Percentiles rank a stretch among this genome's conserved stretches.
phyloP scores from a whole-genome alignment of 768 basidiomycete genomes.

The Pleurotus pulmonarius region DNA sequence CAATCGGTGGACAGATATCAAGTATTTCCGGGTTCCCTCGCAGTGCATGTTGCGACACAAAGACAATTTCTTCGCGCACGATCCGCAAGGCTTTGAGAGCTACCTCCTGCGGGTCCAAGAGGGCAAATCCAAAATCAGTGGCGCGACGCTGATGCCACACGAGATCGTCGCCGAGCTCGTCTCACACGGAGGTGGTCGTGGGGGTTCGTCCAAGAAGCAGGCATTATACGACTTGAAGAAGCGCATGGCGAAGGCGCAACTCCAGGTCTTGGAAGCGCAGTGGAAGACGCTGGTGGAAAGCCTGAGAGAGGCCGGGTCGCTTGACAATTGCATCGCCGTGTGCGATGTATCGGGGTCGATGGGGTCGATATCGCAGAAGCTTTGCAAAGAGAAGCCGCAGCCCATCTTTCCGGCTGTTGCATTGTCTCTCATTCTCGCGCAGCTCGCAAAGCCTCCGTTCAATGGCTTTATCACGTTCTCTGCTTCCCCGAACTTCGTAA shows the following conservation, averaged over 20 bases:
- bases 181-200: neutral
- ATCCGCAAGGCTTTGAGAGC: constrained; percentile 51
- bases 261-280: constrained; percentile 56
- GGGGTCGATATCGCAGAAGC: constrained; percentile 30
- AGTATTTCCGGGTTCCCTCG: constrained; percentile 57
- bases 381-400: constrained; percentile 9
- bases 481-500: constrained; percentile 40
- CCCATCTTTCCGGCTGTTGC: constrained; percentile 64
- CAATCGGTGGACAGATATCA: constrained; percentile 53
- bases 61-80: constrained; percentile 51
- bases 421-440: constrained; percentile 62
- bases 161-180: constrained; percentile 44
- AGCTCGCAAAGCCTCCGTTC: constrained; percentile 63
- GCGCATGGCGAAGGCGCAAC: constrained; percentile 27
- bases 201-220: neutral
- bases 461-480: constrained; percentile 72
- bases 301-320: constrained; percentile 47
- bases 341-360: constrained; percentile 79
- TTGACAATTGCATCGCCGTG: constrained; percentile 62
- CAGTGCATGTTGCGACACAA: constrained; percentile 60
- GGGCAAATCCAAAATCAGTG: constrained; percentile 55
- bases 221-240: constrained; percentile 11
- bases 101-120: constrained; percentile 56
- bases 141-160: constrained; percentile 67
- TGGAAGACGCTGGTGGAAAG: constrained; percentile 58